Conservation (phyloP, 257 asterid species). For the Jasminum sambac region DNA sequence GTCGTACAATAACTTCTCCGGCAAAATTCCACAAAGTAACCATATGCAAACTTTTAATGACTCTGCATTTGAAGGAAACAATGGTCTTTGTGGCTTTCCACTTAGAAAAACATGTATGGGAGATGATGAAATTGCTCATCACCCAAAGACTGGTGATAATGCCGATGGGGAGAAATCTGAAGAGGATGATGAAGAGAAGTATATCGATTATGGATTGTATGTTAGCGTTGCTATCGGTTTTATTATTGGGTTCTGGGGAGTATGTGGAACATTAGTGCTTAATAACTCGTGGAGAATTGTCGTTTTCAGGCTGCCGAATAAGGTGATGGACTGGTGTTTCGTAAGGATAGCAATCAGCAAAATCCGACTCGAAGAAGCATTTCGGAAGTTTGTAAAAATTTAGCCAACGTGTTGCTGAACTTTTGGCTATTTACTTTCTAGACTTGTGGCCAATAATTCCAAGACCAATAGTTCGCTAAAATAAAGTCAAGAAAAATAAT, state of each 20-base stretch:
- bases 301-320: not conserved
- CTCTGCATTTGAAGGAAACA: conserved; percentile 10
- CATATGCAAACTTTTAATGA: conserved; percentile 19
- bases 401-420: no score
- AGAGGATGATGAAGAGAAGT: not conserved
- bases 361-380: not conserved
- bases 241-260: conserved; percentile 17
- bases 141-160: not conserved
- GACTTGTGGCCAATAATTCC: no score
- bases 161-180: not conserved
- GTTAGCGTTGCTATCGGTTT: conserved; percentile 22
- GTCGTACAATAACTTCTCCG: conserved; percentile 16
- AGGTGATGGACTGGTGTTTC: not conserved
- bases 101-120: conserved; percentile 6
- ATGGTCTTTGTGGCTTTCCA: conserved; percentile 21
- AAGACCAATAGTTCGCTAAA: no score
- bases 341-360: not conserved
- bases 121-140: not conserved
- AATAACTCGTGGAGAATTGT: conserved; percentile 21
- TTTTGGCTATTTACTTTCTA: no score
- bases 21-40: conserved; percentile 18
- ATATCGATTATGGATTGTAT: conserved; percentile 7
- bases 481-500: no score
- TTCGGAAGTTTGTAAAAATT: not conserved
- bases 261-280: conserved; percentile 14